phyloP scores from a whole-genome alignment of 169 alveolate species.

The Eimeria mitis region DNA sequence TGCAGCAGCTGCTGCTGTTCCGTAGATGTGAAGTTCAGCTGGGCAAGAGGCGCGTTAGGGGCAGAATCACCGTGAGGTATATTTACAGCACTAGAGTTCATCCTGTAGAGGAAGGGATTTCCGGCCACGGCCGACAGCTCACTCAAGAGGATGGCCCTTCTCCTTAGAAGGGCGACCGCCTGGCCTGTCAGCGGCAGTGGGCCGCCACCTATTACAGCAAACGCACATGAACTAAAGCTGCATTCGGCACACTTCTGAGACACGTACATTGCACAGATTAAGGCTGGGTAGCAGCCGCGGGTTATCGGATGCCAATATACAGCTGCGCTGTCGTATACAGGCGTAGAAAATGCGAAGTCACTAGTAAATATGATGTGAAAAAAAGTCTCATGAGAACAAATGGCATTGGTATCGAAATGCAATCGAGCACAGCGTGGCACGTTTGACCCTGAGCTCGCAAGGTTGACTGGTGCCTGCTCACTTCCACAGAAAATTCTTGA shows the following conservation, averaged over 20 bases:
- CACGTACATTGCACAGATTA: neutral
- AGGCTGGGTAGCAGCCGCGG: neutral
- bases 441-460: neutral
- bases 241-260: neutral
- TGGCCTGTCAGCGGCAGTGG: conserved; percentile 64
- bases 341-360: neutral
- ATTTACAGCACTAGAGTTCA: neutral
- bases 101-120: conserved; percentile 54
- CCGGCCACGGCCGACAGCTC: conserved; percentile 60
- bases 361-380: neutral
- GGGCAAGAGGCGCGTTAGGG: conserved; percentile 11
- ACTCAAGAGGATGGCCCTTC: conserved; percentile 45
- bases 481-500: conserved; percentile 49
- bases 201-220: conserved; percentile 17
- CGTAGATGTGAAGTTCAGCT: neutral
- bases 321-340: neutral
- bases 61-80: conserved; percentile 7
- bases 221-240: neutral
- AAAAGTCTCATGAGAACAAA: neutral
- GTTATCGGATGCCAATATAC: neutral
- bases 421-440: neutral
- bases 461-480: conserved; percentile 24
- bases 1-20: conserved; percentile 25
- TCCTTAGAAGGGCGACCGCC: conserved; percentile 53
- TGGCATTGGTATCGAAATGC: neutral